Evolutionary conservation across 2,329 filamentous ascomycete genomes (phyloP).

Genomic region (Stemphylium beticola): DNA sequence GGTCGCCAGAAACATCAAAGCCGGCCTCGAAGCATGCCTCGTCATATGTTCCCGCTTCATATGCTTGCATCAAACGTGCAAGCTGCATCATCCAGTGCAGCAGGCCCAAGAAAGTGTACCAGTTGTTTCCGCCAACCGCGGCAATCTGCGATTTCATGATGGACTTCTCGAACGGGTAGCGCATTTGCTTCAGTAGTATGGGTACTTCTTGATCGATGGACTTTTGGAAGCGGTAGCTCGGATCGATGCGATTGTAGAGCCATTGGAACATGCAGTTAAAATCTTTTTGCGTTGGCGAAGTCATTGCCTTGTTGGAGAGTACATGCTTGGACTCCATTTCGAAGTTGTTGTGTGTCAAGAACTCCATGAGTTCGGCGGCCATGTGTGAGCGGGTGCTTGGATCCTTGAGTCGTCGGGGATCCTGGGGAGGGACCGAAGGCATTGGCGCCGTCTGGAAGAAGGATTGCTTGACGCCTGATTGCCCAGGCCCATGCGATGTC

Average conservation of each 20-base stretch:
- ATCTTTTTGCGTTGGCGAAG: constrained; percentile 95
- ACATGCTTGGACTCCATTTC: constrained; percentile 97
- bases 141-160: constrained; percentile 97
- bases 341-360: constrained; percentile 90
- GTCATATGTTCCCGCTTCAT: constrained; percentile 78
- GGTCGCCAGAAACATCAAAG: constrained; percentile 84
- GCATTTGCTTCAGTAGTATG: constrained; percentile 86
- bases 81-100: constrained; percentile 99
- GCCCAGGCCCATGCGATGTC: constrained; percentile 69
- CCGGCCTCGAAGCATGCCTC: constrained; percentile 88
- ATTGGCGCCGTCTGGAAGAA: constrained; percentile 91
- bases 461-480: constrained; percentile 77
- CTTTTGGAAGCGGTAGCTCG: constrained; percentile 90
- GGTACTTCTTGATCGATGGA: constrained; percentile 95
- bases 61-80: constrained; percentile 90
- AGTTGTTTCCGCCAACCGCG: constrained; percentile 95
- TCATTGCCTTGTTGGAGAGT: constrained; percentile 87
- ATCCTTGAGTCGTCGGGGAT: constrained; percentile 86
- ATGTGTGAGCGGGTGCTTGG: constrained; percentile 80
- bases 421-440: constrained; percentile 80
- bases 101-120: constrained; percentile 91
- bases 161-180: constrained; percentile 92
- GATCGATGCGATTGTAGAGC: constrained; percentile 95
- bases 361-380: constrained; percentile 88
- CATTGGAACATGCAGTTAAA: constrained; percentile 99